Evolutionary conservation across 805 yeast genomes (phyloP).

Genomic region (Candida maris): DNA sequence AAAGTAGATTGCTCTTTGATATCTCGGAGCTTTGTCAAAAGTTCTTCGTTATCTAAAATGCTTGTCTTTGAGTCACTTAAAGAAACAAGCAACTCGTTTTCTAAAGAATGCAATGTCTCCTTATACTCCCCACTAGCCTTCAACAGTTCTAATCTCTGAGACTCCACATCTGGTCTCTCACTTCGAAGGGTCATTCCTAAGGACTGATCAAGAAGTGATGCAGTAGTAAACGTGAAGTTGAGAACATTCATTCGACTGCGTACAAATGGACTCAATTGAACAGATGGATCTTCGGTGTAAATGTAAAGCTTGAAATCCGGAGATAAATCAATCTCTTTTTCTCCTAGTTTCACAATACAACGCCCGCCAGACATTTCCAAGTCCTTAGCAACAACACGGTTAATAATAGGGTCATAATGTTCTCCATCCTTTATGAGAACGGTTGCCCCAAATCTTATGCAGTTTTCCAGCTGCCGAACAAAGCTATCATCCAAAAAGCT

Average conservation of each 20-base stretch:
- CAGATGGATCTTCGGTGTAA: slow-evolving; percentile 55
- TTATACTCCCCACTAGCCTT: slow-evolving; percentile 58
- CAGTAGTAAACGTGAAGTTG: slow-evolving; percentile 70
- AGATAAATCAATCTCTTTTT: slow-evolving; percentile 62
- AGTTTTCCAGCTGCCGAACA: slow-evolving; percentile 67
- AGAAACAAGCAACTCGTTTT: slow-evolving; percentile 52
- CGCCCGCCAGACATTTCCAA: slow-evolving; percentile 68
- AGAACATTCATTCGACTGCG: slow-evolving; percentile 57
- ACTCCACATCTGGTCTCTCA: slow-evolving; percentile 65
- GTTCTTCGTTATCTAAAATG: slow-evolving; percentile 62
- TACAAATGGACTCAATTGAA: slow-evolving; percentile 50
- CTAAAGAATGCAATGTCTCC: slow-evolving; percentile 51
- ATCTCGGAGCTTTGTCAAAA: slow-evolving; percentile 57
- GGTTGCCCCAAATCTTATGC: slow-evolving; percentile 77
- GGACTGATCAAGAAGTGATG: slow-evolving; percentile 60
- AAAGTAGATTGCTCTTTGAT: slow-evolving; percentile 60
- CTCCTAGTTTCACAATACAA: slow-evolving; percentile 55
- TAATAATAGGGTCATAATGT: slow-evolving; percentile 68
- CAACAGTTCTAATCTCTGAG: slow-evolving; percentile 49
- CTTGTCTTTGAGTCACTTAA: slow-evolving; percentile 56
- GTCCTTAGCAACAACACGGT: slow-evolving; percentile 59
- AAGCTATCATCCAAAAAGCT: slow-evolving; percentile 72
- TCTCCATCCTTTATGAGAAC: slow-evolving; percentile 79
- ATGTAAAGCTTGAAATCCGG: slow-evolving; percentile 58
- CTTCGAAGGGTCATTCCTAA: slow-evolving; percentile 51